A percentile compares a stretch with the other conserved stretches of the same genome.
phyloP scores from a whole-genome alignment of 176 grass and related monocot species.

The Triticum monococcum region DNA sequence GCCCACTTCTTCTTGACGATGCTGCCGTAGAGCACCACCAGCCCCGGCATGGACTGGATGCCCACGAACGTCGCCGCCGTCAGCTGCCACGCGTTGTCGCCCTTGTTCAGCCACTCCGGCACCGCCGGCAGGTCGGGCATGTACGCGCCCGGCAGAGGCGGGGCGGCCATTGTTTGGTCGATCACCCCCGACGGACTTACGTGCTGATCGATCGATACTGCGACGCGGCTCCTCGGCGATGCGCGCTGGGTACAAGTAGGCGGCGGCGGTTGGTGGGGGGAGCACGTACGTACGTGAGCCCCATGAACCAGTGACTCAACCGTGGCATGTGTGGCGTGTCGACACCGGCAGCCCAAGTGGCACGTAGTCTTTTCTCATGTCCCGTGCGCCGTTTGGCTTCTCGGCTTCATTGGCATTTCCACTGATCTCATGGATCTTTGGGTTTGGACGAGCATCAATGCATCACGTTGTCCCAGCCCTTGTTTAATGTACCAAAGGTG shows the following conservation, averaged over 20 bases:
- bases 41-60: constrained; percentile 70
- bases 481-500: background rate
- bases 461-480: background rate
- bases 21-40: constrained; percentile 67
- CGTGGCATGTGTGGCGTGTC: background rate
- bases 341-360: background rate
- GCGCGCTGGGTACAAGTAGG: background rate
- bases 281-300: background rate
- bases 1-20: constrained; percentile 91
- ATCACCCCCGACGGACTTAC: background rate
- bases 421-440: background rate
- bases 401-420: background rate
- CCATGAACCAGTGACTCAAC: background rate
- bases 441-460: background rate
- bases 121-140: constrained; percentile 29
- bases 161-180: background rate
- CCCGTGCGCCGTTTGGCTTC: constrained; percentile 4
- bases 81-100: constrained; percentile 86
- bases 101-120: constrained; percentile 79
- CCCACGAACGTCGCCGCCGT: constrained; percentile 64
- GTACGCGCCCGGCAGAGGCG: constrained; percentile 33
- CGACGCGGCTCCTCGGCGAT: constrained; percentile 22
- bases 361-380: background rate
- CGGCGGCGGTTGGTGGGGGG: background rate
- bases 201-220: background rate